Evolutionary conservation across 495 filamentous ascomycete genomes (phyloP).

Genomic region (Daldinia loculata): DNA sequence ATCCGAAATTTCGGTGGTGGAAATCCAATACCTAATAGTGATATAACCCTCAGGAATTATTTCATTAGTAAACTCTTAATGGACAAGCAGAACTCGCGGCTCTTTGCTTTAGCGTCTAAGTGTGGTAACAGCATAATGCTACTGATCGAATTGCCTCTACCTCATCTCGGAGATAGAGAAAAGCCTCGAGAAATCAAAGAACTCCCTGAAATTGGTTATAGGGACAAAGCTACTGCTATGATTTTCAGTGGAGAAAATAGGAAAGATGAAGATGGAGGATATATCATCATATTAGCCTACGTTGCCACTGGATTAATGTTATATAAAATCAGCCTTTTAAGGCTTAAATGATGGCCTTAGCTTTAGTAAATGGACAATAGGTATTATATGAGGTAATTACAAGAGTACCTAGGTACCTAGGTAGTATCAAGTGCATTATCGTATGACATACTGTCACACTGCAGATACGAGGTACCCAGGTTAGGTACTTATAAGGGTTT

Average conservation of each 20-base stretch:
- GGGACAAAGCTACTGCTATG: slow-evolving; percentile 35
- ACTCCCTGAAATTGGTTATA: slow-evolving; percentile 38
- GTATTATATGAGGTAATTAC: too few relatives aligned
- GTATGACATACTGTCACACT: too few relatives aligned
- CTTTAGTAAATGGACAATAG: too few relatives aligned
- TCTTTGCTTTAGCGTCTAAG: slow-evolving; percentile 44
- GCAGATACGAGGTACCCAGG: too few relatives aligned
- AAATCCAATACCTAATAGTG: slow-evolving; percentile 1
- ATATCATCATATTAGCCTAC: slow-evolving; percentile 17
- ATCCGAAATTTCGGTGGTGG: slow-evolving; percentile 33
- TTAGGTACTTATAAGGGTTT: too few relatives aligned
- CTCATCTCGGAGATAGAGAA: slow-evolving; percentile 15
- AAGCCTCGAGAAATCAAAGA: slow-evolving; percentile 33
- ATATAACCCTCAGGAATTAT: slow-evolving; percentile 44
- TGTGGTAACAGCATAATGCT: slow-evolving; percentile 36
- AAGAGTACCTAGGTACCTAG: too few relatives aligned
- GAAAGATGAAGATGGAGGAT: neutral
- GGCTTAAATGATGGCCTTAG: neutral
- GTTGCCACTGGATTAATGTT: neutral
- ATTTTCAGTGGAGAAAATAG: slow-evolving; percentile 9
- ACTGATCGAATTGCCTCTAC: slow-evolving; percentile 40
- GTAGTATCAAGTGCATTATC: too few relatives aligned
- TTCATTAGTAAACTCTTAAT: slow-evolving; percentile 45
- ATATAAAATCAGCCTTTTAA: slow-evolving; percentile 21
- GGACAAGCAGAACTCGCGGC: slow-evolving; percentile 29